Conservation (phyloP, 208 protist genomes). For the Angomonas deanei region DNA sequence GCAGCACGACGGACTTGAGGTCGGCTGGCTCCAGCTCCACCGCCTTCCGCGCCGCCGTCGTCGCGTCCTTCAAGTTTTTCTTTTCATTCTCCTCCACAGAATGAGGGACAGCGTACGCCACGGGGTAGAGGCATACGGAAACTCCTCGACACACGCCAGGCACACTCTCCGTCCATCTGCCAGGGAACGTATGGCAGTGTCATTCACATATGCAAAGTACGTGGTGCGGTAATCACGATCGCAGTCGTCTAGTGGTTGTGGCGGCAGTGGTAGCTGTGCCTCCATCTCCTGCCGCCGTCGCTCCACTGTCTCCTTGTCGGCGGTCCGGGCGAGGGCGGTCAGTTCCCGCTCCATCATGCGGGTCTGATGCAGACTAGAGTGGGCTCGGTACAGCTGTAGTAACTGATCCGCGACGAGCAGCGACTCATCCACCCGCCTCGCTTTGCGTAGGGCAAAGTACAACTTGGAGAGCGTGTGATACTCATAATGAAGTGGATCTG, state of each 20-base stretch:
- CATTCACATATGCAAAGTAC: slow-evolving; percentile 62
- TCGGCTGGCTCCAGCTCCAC: slow-evolving; percentile 58
- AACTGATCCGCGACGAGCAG: slow-evolving; percentile 54
- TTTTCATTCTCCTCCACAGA: slow-evolving; percentile 55
- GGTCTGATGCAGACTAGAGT: slow-evolving; percentile 28
- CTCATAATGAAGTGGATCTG: slow-evolving; percentile 42
- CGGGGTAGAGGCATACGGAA: slow-evolving; percentile 43
- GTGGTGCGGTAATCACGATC: slow-evolving; percentile 44
- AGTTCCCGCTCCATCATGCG: slow-evolving; percentile 8
- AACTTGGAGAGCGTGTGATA: slow-evolving; percentile 63
- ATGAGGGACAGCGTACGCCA: slow-evolving; percentile 65
- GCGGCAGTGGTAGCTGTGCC: background rate
- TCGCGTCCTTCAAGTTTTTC: slow-evolving; percentile 43
- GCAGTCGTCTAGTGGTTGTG: slow-evolving; percentile 36
- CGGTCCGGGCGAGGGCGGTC: background rate
- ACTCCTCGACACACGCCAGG: slow-evolving; percentile 60
- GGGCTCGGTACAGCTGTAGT: slow-evolving; percentile 44
- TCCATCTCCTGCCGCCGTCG: background rate
- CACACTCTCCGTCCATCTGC: slow-evolving; percentile 45
- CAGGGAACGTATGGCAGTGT: slow-evolving; percentile 35
- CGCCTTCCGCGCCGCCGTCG: slow-evolving; percentile 53
- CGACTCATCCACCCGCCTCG: slow-evolving; percentile 44
- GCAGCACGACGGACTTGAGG: slow-evolving; percentile 39
- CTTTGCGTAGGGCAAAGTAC: slow-evolving; percentile 44
- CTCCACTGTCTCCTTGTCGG: too few species aligned